A percentile compares a stretch with the other conserved stretches of the same genome.
Conservation (phyloP, 257 asterid species). For the Nicotiana tabacum region DNA sequence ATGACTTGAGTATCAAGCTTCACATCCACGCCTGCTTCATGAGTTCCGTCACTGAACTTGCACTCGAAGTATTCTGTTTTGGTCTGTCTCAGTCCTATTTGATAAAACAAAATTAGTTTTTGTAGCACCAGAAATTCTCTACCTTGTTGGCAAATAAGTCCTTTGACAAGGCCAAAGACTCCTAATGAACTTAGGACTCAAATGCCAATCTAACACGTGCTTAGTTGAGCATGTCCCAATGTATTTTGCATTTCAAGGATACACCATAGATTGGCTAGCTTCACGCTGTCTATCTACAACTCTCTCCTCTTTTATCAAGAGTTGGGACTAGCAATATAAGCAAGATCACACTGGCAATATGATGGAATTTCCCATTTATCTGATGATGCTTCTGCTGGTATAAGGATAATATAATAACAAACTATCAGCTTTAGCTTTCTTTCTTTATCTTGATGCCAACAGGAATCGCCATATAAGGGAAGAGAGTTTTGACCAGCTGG, state of each 20-base stretch:
- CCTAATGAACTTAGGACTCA: background rate
- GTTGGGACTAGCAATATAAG: background rate
- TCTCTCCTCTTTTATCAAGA: background rate
- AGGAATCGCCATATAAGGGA: constrained; percentile 78
- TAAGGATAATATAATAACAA: background rate
- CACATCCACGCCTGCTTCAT: too few species aligned
- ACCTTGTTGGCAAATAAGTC: background rate
- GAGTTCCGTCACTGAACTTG: too few species aligned
- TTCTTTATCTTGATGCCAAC: constrained; percentile 10
- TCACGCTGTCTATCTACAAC: background rate
- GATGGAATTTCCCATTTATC: background rate
- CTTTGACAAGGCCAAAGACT: background rate
- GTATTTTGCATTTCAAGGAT: background rate
- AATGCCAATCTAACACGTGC: background rate
- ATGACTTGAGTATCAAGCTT: too few species aligned
- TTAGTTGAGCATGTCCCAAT: background rate
- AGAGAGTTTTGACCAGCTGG: constrained; percentile 44
- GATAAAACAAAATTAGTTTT: background rate
- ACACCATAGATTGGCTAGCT: background rate
- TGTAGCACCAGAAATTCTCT: background rate
- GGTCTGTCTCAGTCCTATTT: background rate
- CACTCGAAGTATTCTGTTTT: too few species aligned
- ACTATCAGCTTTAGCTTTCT: background rate
- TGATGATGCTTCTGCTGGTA: background rate
- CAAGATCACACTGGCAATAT: background rate